These are phyloP conservation scores for Prasinococcaceae sp. DNA, from an alignment of 139 green algal genomes.

Conservation along the genomic window DNA sequence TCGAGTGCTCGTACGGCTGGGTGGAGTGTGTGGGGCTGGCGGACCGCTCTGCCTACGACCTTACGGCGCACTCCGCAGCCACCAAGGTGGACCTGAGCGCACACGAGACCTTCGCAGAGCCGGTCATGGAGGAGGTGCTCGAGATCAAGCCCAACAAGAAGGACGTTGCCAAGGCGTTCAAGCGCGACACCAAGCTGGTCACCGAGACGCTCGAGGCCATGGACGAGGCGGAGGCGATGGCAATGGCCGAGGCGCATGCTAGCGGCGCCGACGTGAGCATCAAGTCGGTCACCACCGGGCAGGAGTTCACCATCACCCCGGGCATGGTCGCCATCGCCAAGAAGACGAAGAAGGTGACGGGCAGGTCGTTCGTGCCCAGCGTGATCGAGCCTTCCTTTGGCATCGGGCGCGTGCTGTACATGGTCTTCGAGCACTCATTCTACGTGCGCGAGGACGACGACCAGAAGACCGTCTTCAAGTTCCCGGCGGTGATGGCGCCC, in stretches of 20 bases:
- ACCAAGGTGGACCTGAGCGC: constrained; percentile 68
- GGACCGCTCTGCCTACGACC: constrained; percentile 86
- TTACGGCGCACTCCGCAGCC: constrained; percentile 42
- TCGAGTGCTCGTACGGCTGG: constrained; percentile 93
- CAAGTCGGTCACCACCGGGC: constrained; percentile 3
- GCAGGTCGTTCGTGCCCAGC: constrained; percentile 64
- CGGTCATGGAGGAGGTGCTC: constrained; percentile 51
- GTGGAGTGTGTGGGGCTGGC: constrained; percentile 94
- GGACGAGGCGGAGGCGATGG: constrained; percentile 32
- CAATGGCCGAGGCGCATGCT: constrained; percentile 16
- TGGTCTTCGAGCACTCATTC: constrained; percentile 93
- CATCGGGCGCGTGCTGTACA: constrained; percentile 97
- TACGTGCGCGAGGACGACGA: constrained; percentile 63
- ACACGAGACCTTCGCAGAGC: constrained; percentile 69
- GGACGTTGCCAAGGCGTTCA: constrained; percentile 71
- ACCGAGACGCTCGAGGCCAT: constrained; percentile 41
- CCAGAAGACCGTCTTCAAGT: constrained; percentile 53
- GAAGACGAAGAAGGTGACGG: constrained; percentile 41
- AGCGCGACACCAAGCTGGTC: constrained; percentile 66
- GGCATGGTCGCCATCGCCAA: constrained; percentile 33
- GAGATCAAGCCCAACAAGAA: constrained; percentile 66
- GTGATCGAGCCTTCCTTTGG: constrained; percentile 99
- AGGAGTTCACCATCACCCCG: constrained; percentile 18
- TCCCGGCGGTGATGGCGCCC: constrained; percentile 80
- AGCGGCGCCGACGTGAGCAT: background rate